phyloP scores from a whole-genome alignment of 2,329 filamentous ascomycete genomes.

The Scedosporium minutisporum region DNA sequence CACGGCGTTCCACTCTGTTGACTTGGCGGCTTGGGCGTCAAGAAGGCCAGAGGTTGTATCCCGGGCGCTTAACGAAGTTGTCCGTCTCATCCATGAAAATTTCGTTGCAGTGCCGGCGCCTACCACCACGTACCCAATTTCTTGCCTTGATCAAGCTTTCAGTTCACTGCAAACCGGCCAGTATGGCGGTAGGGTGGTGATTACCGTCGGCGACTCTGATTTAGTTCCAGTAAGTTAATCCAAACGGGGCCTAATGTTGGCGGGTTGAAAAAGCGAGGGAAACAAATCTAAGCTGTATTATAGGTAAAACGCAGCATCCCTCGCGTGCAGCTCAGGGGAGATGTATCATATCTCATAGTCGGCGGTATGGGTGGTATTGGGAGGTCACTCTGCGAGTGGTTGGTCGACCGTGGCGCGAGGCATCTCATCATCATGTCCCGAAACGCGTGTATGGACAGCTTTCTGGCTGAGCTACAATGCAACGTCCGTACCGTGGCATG shows the following conservation, averaged over 20 bases:
- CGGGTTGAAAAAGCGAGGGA: too few relatives aligned
- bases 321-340: not conserved
- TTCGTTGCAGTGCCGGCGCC: slow-evolving; percentile 11
- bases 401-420: slow-evolving; percentile 14
- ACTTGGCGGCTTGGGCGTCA: slow-evolving; percentile 16
- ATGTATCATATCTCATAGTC: slow-evolving; percentile 13
- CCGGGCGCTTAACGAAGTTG: not conserved
- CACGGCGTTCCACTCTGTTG: slow-evolving; percentile 31
- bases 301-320: too few relatives aligned
- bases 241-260: too few relatives aligned
- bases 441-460: too few relatives aligned
- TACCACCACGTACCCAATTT: slow-evolving; percentile 14
- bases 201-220: slow-evolving; percentile 5
- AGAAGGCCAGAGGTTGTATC: not conserved
- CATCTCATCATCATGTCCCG: slow-evolving; percentile 20
- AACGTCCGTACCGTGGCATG: too few relatives aligned
- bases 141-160: not conserved
- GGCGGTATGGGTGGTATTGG: slow-evolving; percentile 17
- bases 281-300: too few relatives aligned
- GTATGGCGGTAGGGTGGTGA: slow-evolving; percentile 12
- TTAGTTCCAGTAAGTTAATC: not conserved
- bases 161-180: slow-evolving; percentile 10
- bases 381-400: slow-evolving; percentile 11
- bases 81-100: not conserved
- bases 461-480: too few relatives aligned